phyloP scores from a whole-genome alignment of 2,329 filamentous ascomycete species.

The Uncinocarpus reesii region DNA sequence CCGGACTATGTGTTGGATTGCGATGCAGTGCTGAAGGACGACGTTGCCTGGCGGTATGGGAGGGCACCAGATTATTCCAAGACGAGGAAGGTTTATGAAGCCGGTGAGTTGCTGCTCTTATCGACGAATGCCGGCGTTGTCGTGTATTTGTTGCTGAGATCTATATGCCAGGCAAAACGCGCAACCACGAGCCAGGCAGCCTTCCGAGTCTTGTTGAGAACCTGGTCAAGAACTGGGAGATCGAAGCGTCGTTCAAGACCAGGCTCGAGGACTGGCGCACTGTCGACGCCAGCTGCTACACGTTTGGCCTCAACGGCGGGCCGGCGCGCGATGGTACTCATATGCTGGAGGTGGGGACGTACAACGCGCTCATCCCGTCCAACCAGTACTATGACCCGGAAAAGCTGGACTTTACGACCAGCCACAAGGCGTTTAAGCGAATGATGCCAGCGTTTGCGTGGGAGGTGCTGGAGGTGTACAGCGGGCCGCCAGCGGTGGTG shows the following conservation, averaged over 20 bases:
- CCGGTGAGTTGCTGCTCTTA: conserved; percentile 37
- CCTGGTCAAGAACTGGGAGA: conserved; percentile 63
- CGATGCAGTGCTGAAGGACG: conserved; percentile 48
- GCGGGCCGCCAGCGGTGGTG: conserved; percentile 51
- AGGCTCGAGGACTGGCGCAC: conserved; percentile 54
- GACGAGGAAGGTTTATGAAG: conserved; percentile 49
- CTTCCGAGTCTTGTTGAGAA: conserved; percentile 56
- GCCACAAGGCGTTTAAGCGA: conserved; percentile 60
- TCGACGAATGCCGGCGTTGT: background rate
- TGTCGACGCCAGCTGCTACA: conserved; percentile 50
- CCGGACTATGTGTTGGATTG: conserved; percentile 52
- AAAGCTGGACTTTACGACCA: conserved; percentile 51
- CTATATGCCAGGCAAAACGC: conserved; percentile 49
- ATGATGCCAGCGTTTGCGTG: conserved; percentile 66
- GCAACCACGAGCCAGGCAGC: conserved; percentile 46
- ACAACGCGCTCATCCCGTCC: conserved; percentile 55
- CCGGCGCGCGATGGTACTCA: conserved; percentile 48
- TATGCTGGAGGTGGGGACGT: conserved; percentile 59
- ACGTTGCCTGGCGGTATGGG: conserved; percentile 51
- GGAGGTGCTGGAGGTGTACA: conserved; percentile 60
- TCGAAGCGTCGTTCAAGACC: conserved; percentile 59
- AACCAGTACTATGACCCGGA: conserved; percentile 56
- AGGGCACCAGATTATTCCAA: conserved; percentile 54
- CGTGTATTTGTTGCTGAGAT: background rate
- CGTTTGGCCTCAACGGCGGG: conserved; percentile 54